Evolutionary conservation across 108 stramenopile species (phyloP).

Genomic region (Discostella stelligeroides): DNA sequence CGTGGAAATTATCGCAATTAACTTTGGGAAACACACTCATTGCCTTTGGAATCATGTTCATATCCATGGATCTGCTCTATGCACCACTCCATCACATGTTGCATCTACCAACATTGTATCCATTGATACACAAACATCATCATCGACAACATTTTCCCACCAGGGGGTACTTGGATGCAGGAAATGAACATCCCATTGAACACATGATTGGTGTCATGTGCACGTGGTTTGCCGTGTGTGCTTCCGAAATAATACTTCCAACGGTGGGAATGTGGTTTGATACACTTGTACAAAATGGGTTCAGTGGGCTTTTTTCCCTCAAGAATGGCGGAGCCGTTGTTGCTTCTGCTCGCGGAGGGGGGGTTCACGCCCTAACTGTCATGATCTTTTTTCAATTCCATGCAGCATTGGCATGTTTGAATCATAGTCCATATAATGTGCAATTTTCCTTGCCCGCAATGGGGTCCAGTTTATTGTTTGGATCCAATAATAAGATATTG

Average conservation of each 20-base stretch:
- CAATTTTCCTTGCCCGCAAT: constrained; percentile 52
- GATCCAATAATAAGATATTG: constrained; percentile 12
- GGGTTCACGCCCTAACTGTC: constrained; percentile 67
- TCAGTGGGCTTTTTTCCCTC: neutral
- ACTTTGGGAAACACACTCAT: constrained; percentile 65
- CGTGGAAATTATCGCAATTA: constrained; percentile 44
- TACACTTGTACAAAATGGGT: neutral
- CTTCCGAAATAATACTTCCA: constrained; percentile 41
- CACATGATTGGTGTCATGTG: constrained; percentile 73
- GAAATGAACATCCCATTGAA: constrained; percentile 94
- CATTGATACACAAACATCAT: constrained; percentile 93
- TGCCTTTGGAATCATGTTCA: constrained; percentile 78
- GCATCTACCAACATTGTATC: constrained; percentile 81
- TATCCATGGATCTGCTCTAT: constrained; percentile 85
- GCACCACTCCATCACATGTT: constrained; percentile 83
- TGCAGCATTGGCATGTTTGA: constrained; percentile 77
- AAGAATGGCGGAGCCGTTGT: constrained; percentile 8
- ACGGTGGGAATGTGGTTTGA: constrained; percentile 8
- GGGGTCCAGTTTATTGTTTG: constrained; percentile 27
- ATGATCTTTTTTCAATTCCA: constrained; percentile 73
- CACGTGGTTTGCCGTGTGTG: constrained; percentile 56
- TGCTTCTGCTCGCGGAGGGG: constrained; percentile 20
- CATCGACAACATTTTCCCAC: constrained; percentile 90
- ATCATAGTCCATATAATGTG: constrained; percentile 73
- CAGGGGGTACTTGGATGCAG: constrained; percentile 91